These are phyloP conservation scores for Nigrospora osmanthi DNA, from an alignment of 2,329 filamentous ascomycete species.

Conservation along the genomic window DNA sequence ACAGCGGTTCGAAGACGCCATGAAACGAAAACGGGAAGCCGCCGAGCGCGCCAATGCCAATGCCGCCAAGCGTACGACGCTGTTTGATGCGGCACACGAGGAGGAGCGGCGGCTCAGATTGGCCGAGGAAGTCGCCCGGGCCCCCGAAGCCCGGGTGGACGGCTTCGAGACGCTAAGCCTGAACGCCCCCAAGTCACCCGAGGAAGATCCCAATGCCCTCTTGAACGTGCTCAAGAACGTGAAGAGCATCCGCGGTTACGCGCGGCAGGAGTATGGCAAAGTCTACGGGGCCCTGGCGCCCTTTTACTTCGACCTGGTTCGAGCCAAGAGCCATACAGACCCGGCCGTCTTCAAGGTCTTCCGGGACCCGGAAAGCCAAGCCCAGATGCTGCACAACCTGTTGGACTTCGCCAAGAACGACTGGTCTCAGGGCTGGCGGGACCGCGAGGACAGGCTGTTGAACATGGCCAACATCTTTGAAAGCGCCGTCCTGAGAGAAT, in stretches of 20 bases:
- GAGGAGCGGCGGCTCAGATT: conserved; percentile 46
- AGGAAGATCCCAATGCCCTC: conserved; percentile 54
- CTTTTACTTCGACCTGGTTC: conserved; percentile 77
- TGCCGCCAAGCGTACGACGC: conserved; percentile 29
- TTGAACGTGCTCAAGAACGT: conserved; percentile 63
- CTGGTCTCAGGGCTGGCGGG: conserved; percentile 64
- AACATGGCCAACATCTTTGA: conserved; percentile 80
- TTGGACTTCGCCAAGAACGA: conserved; percentile 74
- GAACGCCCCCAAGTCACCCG: conserved; percentile 30
- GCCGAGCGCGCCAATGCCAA: conserved; percentile 20
- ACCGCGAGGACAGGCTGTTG: conserved; percentile 64
- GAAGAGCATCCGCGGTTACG: conserved; percentile 74
- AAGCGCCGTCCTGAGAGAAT: conserved; percentile 82
- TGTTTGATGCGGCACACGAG: conserved; percentile 69
- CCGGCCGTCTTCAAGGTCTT: conserved; percentile 82
- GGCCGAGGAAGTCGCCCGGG: conserved; percentile 22
- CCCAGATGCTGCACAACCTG: conserved; percentile 78
- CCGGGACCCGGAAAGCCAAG: conserved; percentile 81
- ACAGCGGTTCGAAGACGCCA: conserved; percentile 67
- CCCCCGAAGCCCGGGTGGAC: conserved; percentile 33
- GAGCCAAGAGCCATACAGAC: conserved; percentile 66
- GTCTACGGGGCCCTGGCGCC: conserved; percentile 83
- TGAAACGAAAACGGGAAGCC: conserved; percentile 53
- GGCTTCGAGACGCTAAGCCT: conserved; percentile 76
- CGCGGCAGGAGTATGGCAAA: conserved; percentile 83